These are phyloP conservation scores for Lachancea lanzarotensis DNA, from an alignment of 805 yeast species.

Conservation along the genomic window DNA sequence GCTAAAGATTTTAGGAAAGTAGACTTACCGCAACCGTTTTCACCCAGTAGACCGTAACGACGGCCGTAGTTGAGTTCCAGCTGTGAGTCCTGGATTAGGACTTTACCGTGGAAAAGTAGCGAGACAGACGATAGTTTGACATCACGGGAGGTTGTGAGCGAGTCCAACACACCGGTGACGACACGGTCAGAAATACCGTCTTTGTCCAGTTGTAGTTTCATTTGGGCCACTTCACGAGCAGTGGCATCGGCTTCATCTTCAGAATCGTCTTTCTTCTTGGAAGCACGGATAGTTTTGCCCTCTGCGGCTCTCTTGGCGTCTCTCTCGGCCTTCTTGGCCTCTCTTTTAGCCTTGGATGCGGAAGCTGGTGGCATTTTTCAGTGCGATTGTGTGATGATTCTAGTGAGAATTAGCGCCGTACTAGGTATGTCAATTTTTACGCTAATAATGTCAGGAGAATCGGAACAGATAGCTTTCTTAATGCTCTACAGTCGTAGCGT, in stretches of 20 bases:
- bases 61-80: conserved; percentile 95
- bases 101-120: conserved; percentile 94
- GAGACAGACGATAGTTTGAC: conserved; percentile 86
- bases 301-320: conserved; percentile 92
- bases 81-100: conserved; percentile 83
- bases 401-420: neutral
- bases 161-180: conserved; percentile 92
- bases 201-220: conserved; percentile 89
- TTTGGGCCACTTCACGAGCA: conserved; percentile 70
- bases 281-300: conserved; percentile 45
- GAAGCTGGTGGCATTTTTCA: conserved; percentile 47
- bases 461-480: neutral
- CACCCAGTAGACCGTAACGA: conserved; percentile 95
- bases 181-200: conserved; percentile 96
- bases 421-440: neutral
- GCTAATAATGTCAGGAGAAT: neutral
- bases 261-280: conserved; percentile 47
- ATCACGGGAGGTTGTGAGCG: conserved; percentile 88
- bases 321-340: conserved; percentile 92
- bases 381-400: neutral
- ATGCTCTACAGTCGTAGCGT: neutral
- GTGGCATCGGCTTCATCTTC: conserved; percentile 50
- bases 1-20: conserved; percentile 90
- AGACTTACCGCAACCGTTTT: conserved; percentile 98
- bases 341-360: conserved; percentile 96